A percentile compares a stretch with the other conserved stretches of the same genome.
These are phyloP conservation scores for Harrya chromipes DNA, from an alignment of 768 basidiomycete genomes.

Conservation along the genomic window DNA sequence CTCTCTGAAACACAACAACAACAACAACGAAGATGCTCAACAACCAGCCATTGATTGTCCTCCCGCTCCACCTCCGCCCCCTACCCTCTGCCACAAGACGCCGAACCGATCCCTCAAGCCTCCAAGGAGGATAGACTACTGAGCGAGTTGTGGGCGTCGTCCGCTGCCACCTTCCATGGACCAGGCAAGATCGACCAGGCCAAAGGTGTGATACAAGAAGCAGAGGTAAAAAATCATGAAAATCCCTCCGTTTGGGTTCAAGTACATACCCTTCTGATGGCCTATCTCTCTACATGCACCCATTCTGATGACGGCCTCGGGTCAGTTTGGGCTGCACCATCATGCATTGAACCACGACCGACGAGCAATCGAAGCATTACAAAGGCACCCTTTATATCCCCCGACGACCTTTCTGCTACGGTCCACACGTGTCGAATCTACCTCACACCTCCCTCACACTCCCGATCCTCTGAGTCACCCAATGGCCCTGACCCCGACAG, in stretches of 20 bases:
- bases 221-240: slow-evolving; percentile 81
- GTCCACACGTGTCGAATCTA: slow-evolving; percentile 79
- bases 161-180: slow-evolving; percentile 89
- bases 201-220: slow-evolving; percentile 89
- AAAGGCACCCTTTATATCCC: slow-evolving; percentile 84
- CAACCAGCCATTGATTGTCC: slow-evolving; percentile 35
- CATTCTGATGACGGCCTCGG: slow-evolving; percentile 2
- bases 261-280: slow-evolving; percentile 41
- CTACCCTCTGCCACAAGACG: slow-evolving; percentile 35
- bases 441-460: slow-evolving; percentile 40
- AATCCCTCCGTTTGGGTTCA: slow-evolving; percentile 95
- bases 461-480: slow-evolving; percentile 10
- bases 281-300: background rate
- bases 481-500: slow-evolving; percentile 38
- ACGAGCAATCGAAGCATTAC: slow-evolving; percentile 71
- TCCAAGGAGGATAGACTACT: slow-evolving; percentile 66
- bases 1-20: slow-evolving; percentile 39
- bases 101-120: slow-evolving; percentile 33
- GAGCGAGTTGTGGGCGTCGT: slow-evolving; percentile 90
- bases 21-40: slow-evolving; percentile 33
- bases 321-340: slow-evolving; percentile 73
- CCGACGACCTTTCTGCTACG: slow-evolving; percentile 72
- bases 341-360: slow-evolving; percentile 53
- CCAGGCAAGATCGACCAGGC: slow-evolving; percentile 88
- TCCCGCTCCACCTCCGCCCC: slow-evolving; percentile 33